phyloP scores from a whole-genome alignment of 108 stramenopile species.

The Skeletonema marinoi region DNA sequence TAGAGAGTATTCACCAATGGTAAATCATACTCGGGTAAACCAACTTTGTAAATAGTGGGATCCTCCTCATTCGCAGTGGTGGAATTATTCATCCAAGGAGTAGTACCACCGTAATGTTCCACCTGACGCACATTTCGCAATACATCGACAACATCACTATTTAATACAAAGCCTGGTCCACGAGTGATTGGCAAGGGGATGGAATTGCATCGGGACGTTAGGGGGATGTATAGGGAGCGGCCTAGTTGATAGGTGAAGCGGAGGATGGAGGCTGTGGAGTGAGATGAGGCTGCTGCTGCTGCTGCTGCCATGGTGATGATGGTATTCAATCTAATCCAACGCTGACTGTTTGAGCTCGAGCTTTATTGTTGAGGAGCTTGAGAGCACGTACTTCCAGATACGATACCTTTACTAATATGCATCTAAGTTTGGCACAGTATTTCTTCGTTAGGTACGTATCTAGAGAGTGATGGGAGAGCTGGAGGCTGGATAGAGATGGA shows the following conservation, averaged over 20 bases:
- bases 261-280: neutral
- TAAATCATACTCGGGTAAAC: slow-evolving; percentile 7
- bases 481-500: too few species aligned
- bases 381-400: too few species aligned
- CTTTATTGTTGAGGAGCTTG: too few species aligned
- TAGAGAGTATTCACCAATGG: slow-evolving; percentile 10
- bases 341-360: too few species aligned
- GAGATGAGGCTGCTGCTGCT: too few species aligned
- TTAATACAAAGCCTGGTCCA: slow-evolving; percentile 64
- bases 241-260: slow-evolving; percentile 69
- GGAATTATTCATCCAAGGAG: neutral
- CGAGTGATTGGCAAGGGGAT: slow-evolving; percentile 63
- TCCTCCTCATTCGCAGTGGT: neutral
- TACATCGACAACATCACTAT: slow-evolving; percentile 47
- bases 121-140: slow-evolving; percentile 53
- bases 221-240: slow-evolving; percentile 68
- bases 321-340: too few species aligned
- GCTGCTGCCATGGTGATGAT: too few species aligned
- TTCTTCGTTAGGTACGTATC: too few species aligned
- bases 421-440: too few species aligned
- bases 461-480: too few species aligned
- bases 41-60: neutral
- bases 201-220: slow-evolving; percentile 69
- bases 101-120: slow-evolving; percentile 13
- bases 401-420: too few species aligned